Evolutionary conservation across 768 basidiomycete genomes (phyloP), one percentile per base, ranked within the genome.

Genomic region (Podaxis sp.): DNA sequence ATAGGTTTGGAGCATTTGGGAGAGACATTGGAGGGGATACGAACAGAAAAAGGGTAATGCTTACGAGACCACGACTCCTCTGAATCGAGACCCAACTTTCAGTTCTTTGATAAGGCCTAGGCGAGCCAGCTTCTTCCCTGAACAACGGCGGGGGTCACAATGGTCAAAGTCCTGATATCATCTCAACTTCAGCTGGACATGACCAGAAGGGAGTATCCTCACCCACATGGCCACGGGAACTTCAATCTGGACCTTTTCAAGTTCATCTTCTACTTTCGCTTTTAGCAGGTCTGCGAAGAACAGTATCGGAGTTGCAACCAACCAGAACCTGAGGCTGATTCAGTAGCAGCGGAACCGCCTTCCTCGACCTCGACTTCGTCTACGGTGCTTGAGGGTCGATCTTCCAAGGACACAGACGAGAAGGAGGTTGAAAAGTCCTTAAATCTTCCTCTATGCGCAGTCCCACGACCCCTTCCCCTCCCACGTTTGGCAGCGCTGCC

Each of bases 211-310:
- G 32, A 27, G 11, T 51, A 9, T n/a, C 52, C 94, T 73, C 60
- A 90, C 94, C 95, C 95, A 98, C 95, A 98, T 98, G 37, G 93
- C 95, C 3, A 97, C 88, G 1, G 93, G 93, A 10, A 97, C 85
- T 18, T 80, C 74, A 40, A 85, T 84, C 42, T 64, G 64, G 2
- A 76, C 67, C 16, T 53, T n/a, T 36, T 36, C 47, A 13, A 27
- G 4, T 9, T 73, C 68, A 6, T 71, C 68, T 28, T 69, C 70
- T n/a, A 63, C 62, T 36, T 66, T 64, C 25, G 58, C 61, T 63
- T 14, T 27, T 47, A 48, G 21, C 47, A 13, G 21, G 32, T 61
- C 16, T 60, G 50, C 14, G 3, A 48, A 27, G 25, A 16, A 1
- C 25, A 27, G 28, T 36, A 14, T 37, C n/a, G 13, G 28, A 52